A percentile compares a stretch with the other conserved stretches of the same genome.
Conservation (phyloP, 257 asterid species). For the Gardenia jasminoides region DNA sequence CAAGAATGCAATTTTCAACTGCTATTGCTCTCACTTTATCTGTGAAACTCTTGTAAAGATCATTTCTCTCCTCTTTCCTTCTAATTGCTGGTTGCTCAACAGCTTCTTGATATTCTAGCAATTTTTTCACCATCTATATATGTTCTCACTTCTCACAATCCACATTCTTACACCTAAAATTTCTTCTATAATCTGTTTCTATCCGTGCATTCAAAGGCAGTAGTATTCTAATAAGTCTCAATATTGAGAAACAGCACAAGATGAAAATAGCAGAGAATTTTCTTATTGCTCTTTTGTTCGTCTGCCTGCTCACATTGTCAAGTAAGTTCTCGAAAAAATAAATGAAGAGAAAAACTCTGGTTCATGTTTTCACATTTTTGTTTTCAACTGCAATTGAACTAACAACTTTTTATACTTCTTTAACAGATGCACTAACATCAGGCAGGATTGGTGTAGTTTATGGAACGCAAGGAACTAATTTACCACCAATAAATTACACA, state of each 20-base stretch:
- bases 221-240: neutral
- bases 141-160: neutral
- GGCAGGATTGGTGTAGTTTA: slow-evolving; percentile 62
- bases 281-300: slow-evolving; percentile 26
- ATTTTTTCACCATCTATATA: slow-evolving; percentile 5
- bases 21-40: neutral
- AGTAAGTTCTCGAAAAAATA: slow-evolving; percentile 29
- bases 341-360: neutral
- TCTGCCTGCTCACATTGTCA: slow-evolving; percentile 38
- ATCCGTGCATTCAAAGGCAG: neutral
- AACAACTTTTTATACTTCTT: neutral
- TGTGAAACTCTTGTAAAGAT: slow-evolving; percentile 6
- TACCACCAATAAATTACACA: slow-evolving; percentile 58
- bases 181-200: neutral
- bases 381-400: neutral
- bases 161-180: neutral
- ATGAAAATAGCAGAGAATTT: slow-evolving; percentile 16
- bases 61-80: neutral
- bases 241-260: slow-evolving; percentile 11
- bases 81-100: slow-evolving; percentile 16
- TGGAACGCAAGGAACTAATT: slow-evolving; percentile 51
- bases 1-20: slow-evolving; percentile 1
- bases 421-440: slow-evolving; percentile 35
- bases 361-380: neutral
- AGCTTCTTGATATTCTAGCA: neutral